Percentiles rank a stretch among this genome's conserved stretches.
Conservation (phyloP, 2,329 filamentous ascomycete genomes). For the Cercospora nicotianae region DNA sequence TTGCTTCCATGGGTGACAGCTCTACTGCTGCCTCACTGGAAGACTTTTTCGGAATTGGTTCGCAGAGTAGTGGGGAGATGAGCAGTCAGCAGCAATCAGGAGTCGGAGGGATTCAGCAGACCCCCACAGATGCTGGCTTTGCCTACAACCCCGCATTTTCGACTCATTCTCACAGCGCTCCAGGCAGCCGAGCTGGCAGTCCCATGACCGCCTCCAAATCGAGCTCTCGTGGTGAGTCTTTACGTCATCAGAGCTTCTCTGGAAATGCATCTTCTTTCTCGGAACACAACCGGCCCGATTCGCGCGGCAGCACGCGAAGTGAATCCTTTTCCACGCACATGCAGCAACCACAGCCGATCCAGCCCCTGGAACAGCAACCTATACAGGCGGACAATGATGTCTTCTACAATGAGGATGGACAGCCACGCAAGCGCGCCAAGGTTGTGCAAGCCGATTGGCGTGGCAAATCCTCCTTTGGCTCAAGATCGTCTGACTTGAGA, state of each 20-base stretch:
- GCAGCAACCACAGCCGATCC: conserved; percentile 28
- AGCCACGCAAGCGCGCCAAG: conserved; percentile 75
- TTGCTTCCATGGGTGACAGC: conserved; percentile 22
- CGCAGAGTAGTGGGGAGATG: conserved; percentile 23
- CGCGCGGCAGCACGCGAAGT: conserved; percentile 39
- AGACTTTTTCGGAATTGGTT: conserved; percentile 35
- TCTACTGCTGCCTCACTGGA: conserved; percentile 31
- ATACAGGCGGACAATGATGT: conserved; percentile 28
- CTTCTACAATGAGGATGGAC: conserved; percentile 51
- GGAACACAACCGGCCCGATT: conserved; percentile 37
- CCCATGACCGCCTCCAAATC: conserved; percentile 47
- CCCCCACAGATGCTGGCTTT: conserved; percentile 35
- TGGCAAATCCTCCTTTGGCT: conserved; percentile 70
- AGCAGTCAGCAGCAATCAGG: conserved; percentile 28
- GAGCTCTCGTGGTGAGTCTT: conserved; percentile 33
- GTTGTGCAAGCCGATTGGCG: conserved; percentile 70
- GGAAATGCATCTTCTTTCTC: conserved; percentile 29
- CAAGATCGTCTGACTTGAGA: conserved; percentile 67
- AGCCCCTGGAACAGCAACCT: conserved; percentile 24
- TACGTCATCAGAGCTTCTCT: conserved; percentile 40
- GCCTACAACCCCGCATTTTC: conserved; percentile 39
- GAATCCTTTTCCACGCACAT: conserved; percentile 32
- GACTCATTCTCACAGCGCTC: conserved; percentile 37
- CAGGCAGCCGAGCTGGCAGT: conserved; percentile 47
- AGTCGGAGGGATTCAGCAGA: conserved; percentile 36